Evolutionary conservation across 1,284 basidiomycete genomes (phyloP), one percentile per base, ranked within the genome.

Genomic region (Heterobasidion parviporum): DNA sequence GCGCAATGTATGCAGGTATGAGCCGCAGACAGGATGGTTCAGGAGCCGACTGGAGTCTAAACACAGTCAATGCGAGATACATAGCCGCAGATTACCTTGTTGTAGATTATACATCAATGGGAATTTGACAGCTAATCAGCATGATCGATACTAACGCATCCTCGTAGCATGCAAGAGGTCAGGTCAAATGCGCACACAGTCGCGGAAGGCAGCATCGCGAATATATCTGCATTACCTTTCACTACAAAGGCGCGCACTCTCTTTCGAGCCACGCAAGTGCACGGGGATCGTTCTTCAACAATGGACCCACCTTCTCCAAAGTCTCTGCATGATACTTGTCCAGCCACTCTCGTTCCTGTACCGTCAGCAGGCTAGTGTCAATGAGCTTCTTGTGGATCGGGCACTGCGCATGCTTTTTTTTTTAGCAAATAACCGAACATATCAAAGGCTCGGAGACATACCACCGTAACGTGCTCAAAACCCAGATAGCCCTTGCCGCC

Each of bases 341-440:
- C 59, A 98, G 60, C 96, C 96, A 99, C 54, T 70, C 69, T 60
- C 76, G 79, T 74, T 98, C 95, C 26, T 78, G 74, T 6, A 64
- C 72, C 4, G 78, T 79, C 50, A 99, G 68, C 49, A 99, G 70
- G 0, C 68, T 67, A 3, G 71, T 59, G 56, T 95, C 87, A 45
- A 98, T 73, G 48, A 99, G 77, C 56, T 83, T 91, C 57, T 87
- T 91, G 64, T 96, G 91, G 46, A 98, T 94, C 0, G 96, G 96
- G 60, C 82, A 89, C 87, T 87, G 60, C 35, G 14, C n/a, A 49
- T 5, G 55, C 74, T 63, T 15, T 32, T 15, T 32, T 2, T 32
- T n/a, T 3, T 12, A 20, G 18, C 36, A 35, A 15, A 43, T 53
- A 16, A 2, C 34, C 18, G 50, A 33, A 47, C 43, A 32, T 41